phyloP scores from a whole-genome alignment of 352 stramenopile genomes.

The Bremia lactucae region DNA sequence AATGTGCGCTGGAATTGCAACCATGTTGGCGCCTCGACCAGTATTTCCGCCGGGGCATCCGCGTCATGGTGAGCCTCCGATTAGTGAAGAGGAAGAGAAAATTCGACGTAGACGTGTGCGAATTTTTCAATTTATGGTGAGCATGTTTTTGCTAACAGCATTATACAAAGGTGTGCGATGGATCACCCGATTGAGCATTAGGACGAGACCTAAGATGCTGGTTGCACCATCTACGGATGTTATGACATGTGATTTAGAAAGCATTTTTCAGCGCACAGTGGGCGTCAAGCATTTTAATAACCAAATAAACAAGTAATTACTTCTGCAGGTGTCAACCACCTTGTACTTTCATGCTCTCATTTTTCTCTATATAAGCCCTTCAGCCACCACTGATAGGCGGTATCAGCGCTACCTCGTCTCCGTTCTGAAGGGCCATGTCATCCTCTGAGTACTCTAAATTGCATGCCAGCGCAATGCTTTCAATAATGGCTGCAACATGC shows the following conservation, averaged over 20 bases:
- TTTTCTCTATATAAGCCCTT: background rate
- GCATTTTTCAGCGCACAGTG: slow-evolving; percentile 61
- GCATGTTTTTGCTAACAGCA: slow-evolving; percentile 34
- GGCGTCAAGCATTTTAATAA: slow-evolving; percentile 22
- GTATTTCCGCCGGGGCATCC: slow-evolving; percentile 61
- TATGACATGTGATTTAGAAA: slow-evolving; percentile 40
- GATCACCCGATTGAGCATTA: slow-evolving; percentile 36
- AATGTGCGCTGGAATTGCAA: slow-evolving; percentile 57
- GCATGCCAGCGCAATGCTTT: slow-evolving; percentile 49
- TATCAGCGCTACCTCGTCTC: slow-evolving; percentile 76
- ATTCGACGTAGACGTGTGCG: slow-evolving; percentile 58
- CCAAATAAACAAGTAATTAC: background rate
- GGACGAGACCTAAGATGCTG: slow-evolving; percentile 22
- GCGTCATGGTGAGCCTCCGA: slow-evolving; percentile 49
- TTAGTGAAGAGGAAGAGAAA: slow-evolving; percentile 62
- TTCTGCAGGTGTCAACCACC: slow-evolving; percentile 7
- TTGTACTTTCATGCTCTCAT: background rate
- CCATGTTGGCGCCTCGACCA: slow-evolving; percentile 54
- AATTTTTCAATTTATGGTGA: slow-evolving; percentile 74
- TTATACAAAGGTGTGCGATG: slow-evolving; percentile 54
- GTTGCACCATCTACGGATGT: slow-evolving; percentile 17
- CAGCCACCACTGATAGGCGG: slow-evolving; percentile 55
- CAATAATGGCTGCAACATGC: slow-evolving; percentile 29
- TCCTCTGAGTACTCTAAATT: slow-evolving; percentile 67
- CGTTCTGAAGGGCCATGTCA: slow-evolving; percentile 34